These are phyloP conservation scores for Onygenales sp. DNA, from an alignment of 2,329 filamentous ascomycete species.

Conservation along the genomic window DNA sequence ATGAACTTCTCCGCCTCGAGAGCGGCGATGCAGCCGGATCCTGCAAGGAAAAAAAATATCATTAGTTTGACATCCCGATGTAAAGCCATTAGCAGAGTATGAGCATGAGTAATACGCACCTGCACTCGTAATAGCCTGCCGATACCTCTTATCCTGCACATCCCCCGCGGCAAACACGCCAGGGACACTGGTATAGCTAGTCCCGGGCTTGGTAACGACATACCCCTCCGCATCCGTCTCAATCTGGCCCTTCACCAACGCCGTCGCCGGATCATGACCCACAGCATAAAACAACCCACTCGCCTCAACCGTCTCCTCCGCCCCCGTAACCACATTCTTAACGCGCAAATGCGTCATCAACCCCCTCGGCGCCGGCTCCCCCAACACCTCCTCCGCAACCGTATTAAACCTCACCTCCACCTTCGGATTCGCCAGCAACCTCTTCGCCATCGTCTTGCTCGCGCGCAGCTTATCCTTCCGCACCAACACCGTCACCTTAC, in stretches of 20 bases:
- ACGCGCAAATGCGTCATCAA: slow-evolving; percentile 83
- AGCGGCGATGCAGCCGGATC: slow-evolving; percentile 89
- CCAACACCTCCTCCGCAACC: slow-evolving; percentile 71
- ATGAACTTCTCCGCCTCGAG: slow-evolving; percentile 94
- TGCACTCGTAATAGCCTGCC: slow-evolving; percentile 95
- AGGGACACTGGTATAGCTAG: slow-evolving; percentile 74
- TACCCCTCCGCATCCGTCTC: slow-evolving; percentile 86
- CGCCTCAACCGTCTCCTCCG: slow-evolving; percentile 74
- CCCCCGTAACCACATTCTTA: slow-evolving; percentile 65
- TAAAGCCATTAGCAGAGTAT: slow-evolving; percentile 15
- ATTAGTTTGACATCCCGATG: not conserved
- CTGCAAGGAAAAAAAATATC: slow-evolving; percentile 34
- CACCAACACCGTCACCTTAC: slow-evolving; percentile 88
- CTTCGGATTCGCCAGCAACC: slow-evolving; percentile 75
- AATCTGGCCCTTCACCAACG: slow-evolving; percentile 83
- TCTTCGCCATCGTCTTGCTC: slow-evolving; percentile 82
- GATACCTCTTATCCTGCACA: slow-evolving; percentile 96
- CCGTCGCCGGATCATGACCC: slow-evolving; percentile 87
- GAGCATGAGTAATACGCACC: slow-evolving; percentile 49
- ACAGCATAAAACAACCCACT: slow-evolving; percentile 96
- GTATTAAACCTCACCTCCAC: slow-evolving; percentile 83
- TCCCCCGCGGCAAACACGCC: slow-evolving; percentile 96
- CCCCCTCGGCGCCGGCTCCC: slow-evolving; percentile 62
- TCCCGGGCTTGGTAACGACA: slow-evolving; percentile 79
- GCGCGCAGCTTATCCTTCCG: slow-evolving; percentile 78